Conservation (phyloP, 371 early-diverging fungal genomes). For the Mortierella sp. region DNA sequence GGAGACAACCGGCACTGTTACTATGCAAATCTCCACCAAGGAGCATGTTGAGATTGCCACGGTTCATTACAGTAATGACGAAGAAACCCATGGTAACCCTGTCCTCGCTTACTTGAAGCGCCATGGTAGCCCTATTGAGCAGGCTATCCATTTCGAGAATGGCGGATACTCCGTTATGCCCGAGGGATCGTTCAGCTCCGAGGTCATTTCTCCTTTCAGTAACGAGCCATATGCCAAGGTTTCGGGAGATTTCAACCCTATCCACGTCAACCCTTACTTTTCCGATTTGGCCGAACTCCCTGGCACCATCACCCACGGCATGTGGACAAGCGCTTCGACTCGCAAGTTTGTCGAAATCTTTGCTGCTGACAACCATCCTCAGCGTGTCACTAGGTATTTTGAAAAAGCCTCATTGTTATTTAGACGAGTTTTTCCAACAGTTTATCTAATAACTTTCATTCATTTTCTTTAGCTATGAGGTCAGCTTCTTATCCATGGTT, state of each 20-base stretch:
- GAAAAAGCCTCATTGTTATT: neutral
- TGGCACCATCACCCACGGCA: constrained; percentile 97
- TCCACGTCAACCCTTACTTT: constrained; percentile 97
- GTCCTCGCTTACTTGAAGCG: constrained; percentile 88
- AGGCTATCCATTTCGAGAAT: constrained; percentile 83
- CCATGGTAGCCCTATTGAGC: constrained; percentile 83
- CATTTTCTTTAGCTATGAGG: constrained; percentile 69
- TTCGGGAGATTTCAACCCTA: constrained; percentile 95
- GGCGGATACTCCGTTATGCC: constrained; percentile 97
- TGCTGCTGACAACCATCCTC: constrained; percentile 95
- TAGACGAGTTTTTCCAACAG: neutral
- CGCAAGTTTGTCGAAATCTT: constrained; percentile 95
- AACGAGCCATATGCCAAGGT: constrained; percentile 92
- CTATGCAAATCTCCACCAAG: constrained; percentile 87
- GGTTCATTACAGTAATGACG: constrained; percentile 83
- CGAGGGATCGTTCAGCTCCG: constrained; percentile 85
- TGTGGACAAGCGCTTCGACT: constrained; percentile 97
- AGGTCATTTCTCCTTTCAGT: constrained; percentile 82
- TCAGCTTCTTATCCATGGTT: constrained; percentile 89
- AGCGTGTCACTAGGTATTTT: constrained; percentile 75
- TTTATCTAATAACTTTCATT: neutral
- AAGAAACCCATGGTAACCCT: constrained; percentile 79
- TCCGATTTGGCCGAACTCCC: constrained; percentile 93
- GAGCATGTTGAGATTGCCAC: constrained; percentile 87
- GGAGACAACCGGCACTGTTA: constrained; percentile 84